A percentile compares a stretch with the other conserved stretches of the same genome.
These are phyloP conservation scores for Phytopythium cucurbitacearum DNA, from an alignment of 352 stramenopile genomes.

Conservation along the genomic window DNA sequence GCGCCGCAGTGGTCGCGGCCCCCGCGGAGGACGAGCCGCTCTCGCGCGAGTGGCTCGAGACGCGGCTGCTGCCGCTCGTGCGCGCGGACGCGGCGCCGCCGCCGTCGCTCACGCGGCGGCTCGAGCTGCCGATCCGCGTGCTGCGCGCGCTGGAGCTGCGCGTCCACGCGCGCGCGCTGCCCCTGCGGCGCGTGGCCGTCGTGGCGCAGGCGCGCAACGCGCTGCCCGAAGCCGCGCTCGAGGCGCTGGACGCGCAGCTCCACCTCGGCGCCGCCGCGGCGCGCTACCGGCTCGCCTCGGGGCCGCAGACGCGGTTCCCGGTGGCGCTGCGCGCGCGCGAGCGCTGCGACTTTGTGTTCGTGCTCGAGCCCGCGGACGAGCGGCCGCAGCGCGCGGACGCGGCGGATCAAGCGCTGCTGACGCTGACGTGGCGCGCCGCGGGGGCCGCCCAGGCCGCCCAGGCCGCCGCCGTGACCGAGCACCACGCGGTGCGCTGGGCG, in stretches of 20 bases:
- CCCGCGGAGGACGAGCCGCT: slow-evolving; percentile 6
- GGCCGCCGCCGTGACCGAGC: slow-evolving; percentile 48
- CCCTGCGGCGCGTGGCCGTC: slow-evolving; percentile 35
- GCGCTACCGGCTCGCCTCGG: slow-evolving; percentile 33
- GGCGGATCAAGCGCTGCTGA: slow-evolving; percentile 52
- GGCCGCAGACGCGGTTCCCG: slow-evolving; percentile 48
- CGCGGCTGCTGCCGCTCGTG: slow-evolving; percentile 38
- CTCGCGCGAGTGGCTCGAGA: slow-evolving; percentile 27
- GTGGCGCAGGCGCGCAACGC: slow-evolving; percentile 44
- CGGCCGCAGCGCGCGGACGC: background rate
- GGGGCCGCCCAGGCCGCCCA: no score
- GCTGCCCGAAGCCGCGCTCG: slow-evolving; percentile 31
- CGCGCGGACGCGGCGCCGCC: slow-evolving; percentile 36
- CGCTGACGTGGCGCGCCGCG: slow-evolving; percentile 50
- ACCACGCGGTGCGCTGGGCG: slow-evolving; percentile 66
- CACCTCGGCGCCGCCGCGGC: slow-evolving; percentile 35
- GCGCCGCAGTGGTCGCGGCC: background rate
- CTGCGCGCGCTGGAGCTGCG: slow-evolving; percentile 52
- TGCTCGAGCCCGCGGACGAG: slow-evolving; percentile 27
- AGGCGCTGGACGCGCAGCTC: slow-evolving; percentile 58
- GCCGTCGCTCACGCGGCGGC: slow-evolving; percentile 32
- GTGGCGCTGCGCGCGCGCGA: slow-evolving; percentile 44
- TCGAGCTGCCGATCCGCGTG: slow-evolving; percentile 47
- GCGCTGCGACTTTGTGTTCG: slow-evolving; percentile 62
- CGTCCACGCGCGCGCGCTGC: slow-evolving; percentile 46